Base-by-base conservation (phyloP, 2,329 filamentous ascomycete genomes). In the Neonectria coccinea region DNA sequence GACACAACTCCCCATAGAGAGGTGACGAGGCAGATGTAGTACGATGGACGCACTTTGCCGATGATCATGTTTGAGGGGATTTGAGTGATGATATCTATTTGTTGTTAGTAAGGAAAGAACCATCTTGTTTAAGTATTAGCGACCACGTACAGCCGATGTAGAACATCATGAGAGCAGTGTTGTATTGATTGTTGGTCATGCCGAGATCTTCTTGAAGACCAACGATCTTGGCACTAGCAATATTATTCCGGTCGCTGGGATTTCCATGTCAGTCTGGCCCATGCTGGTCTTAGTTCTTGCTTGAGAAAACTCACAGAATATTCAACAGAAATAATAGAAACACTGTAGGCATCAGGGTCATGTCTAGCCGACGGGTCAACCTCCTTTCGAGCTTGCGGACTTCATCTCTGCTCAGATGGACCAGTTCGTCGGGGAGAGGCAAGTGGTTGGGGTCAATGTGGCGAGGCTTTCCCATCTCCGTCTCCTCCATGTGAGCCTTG, bases 21-120 rank as follows among this genome's bases (percentile, higher is more conserved):
- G 5, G 59, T 62, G 41, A 57, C 47, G 4, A 62, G 53, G 29
- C 44, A 48, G 54, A 62, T 62, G 41, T 62, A 62, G 48, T 57
- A 62, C 11, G 59, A 62, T 16, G 53, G 54, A 33, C 59, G 59
- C 8, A 62, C 59, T 48, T 62, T 57, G 22, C 59, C 54, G n/a
- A 62, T 62, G 18, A 57, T 62, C 59, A 57, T 57, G 22, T 62
- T 62, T 5, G 59, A 62, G 2, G 54, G 59, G 47, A 57, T 56
- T 41, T 57, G 59, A 8, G 59, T 57, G 22, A 62, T 57, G 59
- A 62, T 57, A 47, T 62, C 59, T 62, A 11, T 53, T 27, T 0
- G 39, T n/a, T 5, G 25, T 62, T 48, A 62, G 45, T 6, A 41
- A n/a, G n/a, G n/a, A n/a, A n/a, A n/a, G n/a, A n/a, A n/a, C n/a